phyloP scores from a whole-genome alignment of 768 basidiomycete species.

The Suillus cothurnatus region DNA sequence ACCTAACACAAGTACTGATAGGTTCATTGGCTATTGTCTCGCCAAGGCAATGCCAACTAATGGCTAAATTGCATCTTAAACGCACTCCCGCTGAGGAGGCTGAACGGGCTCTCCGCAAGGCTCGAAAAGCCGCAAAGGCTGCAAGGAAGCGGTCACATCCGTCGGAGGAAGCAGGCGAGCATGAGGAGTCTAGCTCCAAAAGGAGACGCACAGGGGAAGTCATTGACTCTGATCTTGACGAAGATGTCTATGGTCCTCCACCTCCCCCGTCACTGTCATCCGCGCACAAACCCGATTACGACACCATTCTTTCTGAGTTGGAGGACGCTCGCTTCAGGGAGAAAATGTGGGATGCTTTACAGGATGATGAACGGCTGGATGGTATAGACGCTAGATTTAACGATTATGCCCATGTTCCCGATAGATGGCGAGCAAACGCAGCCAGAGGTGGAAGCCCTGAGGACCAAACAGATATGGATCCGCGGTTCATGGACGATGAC shows the following conservation, averaged over 20 bases:
- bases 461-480: slow-evolving; percentile 41
- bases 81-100: slow-evolving; percentile 63
- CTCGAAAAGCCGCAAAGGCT: slow-evolving; percentile 54
- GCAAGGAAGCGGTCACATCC: slow-evolving; percentile 39
- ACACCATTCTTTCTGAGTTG: slow-evolving; percentile 50
- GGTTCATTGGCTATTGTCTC: background rate
- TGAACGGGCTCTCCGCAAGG: slow-evolving; percentile 40
- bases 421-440: slow-evolving; percentile 54
- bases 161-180: slow-evolving; percentile 13
- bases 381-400: slow-evolving; percentile 64
- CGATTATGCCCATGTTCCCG: slow-evolving; percentile 70
- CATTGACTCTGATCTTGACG: slow-evolving; percentile 4
- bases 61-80: slow-evolving; percentile 62
- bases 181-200: slow-evolving; percentile 14
- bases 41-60: slow-evolving; percentile 13
- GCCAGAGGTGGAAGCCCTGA: slow-evolving; percentile 35
- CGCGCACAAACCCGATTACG: slow-evolving; percentile 44
- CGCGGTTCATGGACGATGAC: slow-evolving; percentile 73
- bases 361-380: slow-evolving; percentile 72
- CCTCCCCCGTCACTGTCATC: slow-evolving; percentile 25
- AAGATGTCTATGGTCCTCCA: slow-evolving; percentile 29
- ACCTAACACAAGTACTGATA: background rate
- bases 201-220: slow-evolving; percentile 10
- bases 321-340: slow-evolving; percentile 72
- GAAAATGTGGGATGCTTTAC: slow-evolving; percentile 72